Evolutionary conservation across 2,329 filamentous ascomycete genomes (phyloP).

Genomic region (Huntiella abstrusa): DNA sequence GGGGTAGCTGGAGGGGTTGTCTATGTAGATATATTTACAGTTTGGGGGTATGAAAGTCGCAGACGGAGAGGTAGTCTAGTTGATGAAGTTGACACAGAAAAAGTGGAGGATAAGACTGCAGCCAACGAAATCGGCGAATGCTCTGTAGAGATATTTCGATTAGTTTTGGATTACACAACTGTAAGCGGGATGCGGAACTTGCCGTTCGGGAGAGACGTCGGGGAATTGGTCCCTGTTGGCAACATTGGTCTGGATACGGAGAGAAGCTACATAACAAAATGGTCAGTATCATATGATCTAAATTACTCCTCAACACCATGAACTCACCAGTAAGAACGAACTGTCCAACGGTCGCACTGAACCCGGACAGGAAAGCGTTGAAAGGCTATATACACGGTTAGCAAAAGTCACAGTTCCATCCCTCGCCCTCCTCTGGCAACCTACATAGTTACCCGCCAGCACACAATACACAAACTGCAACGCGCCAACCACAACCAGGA

Average conservation of each 20-base stretch:
- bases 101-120: conserved; percentile 93
- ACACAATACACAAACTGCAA: conserved; percentile 90
- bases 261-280: conserved; percentile 29
- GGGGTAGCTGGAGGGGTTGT: too few relatives aligned
- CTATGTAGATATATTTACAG: too few relatives aligned
- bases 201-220: conserved; percentile 64
- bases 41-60: too few relatives aligned
- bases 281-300: not conserved
- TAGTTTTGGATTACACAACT: not conserved
- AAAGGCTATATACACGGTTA: conserved; percentile 48
- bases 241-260: conserved; percentile 82
- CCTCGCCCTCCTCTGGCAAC: conserved; percentile 20
- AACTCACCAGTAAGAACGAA: conserved; percentile 76
- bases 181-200: conserved; percentile 15
- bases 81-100: conserved; percentile 99
- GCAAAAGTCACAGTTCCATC: not conserved
- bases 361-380: conserved; percentile 94
- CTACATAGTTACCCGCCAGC: conserved; percentile 80
- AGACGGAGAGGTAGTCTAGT: conserved; percentile 33
- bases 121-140: conserved; percentile 90
- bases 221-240: conserved; percentile 65
- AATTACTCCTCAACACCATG: not conserved
- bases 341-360: conserved; percentile 85
- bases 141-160: conserved; percentile 30
- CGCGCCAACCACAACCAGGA: conserved; percentile 68